Evolutionary conservation across 768 basidiomycete species (phyloP), one percentile per base, ranked within the genome.

Genomic region (Xerocomellus amylosporus): DNA sequence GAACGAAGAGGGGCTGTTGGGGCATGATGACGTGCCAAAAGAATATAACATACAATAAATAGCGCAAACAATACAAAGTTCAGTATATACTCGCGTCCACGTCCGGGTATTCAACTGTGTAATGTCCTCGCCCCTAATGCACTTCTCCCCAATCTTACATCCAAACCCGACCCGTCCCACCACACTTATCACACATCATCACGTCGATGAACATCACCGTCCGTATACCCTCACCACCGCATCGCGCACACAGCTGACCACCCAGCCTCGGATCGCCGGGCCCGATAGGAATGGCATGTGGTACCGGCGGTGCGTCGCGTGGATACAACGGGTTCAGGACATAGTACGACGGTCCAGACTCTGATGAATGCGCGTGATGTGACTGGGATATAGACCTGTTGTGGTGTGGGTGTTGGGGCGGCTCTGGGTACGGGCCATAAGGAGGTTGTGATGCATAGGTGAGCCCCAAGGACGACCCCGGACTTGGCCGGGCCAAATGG

Each of bases 211-310:
- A 57, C 42, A 88, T 68, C 48, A 84, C 72, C 24, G 74, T 73
- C 33, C 79, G 64, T 34, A 60, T 70, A 4, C 88, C 89, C 20
- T 70, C 65, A 3, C 90, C 90, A 33, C 74, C 71, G 64, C 90
- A 92, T 22, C 77, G 72, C 80, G 77, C 81, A 67, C 90, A 92
- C 59, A 78, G 49, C 41, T 70, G 60, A 0, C 90, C 90, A 3
- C 89, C 90, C 9, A 91, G 70, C 44, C 88, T 69, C 20, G 85
- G 75, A 66, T 92, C 90, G 3, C 90, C 90, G 0, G 90, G 79
- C 0, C 55, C 56, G 49, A 86, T 64, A 4, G 85, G 74, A 1
- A 78, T 58, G 14, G 81, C 68, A 17, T 77, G 68, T 0, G 76
- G 77, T 17, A 74, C 74, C 1, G 76, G 74, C 7, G 56, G 46